These are phyloP conservation scores for Drechslerella stenobrocha DNA, from an alignment of 2,329 filamentous ascomycete genomes.

Conservation along the genomic window DNA sequence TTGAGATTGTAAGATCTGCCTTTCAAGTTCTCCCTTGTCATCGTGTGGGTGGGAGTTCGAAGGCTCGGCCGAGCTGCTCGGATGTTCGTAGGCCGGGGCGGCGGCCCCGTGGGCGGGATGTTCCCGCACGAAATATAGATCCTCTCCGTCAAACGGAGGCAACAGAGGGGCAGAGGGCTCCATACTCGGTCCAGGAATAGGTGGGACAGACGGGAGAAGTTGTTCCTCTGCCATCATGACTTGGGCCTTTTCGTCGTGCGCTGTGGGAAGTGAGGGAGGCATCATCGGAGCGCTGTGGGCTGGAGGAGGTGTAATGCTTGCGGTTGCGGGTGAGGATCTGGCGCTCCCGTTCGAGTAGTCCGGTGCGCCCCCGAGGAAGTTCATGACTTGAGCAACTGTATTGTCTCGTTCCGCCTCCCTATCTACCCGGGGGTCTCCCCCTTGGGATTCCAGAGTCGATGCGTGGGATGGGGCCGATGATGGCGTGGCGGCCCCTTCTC, in stretches of 20 bases:
- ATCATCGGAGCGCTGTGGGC: conserved; percentile 45
- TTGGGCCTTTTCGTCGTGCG: conserved; percentile 50
- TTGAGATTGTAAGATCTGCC: conserved; percentile 66
- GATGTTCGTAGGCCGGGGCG: conserved; percentile 36
- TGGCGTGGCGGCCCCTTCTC: conserved; percentile 55
- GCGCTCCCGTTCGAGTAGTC: conserved; percentile 62
- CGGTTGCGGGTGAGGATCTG: conserved; percentile 56
- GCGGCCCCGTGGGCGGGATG: conserved; percentile 40
- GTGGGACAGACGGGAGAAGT: conserved; percentile 49
- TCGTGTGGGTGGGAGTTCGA: conserved; percentile 59
- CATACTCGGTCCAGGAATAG: conserved; percentile 53
- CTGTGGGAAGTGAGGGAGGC: conserved; percentile 47
- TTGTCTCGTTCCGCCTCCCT: conserved; percentile 78
- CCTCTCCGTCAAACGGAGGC: conserved; percentile 53
- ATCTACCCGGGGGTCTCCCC: conserved; percentile 70
- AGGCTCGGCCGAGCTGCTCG: conserved; percentile 45
- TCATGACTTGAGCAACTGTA: conserved; percentile 62
- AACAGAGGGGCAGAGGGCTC: conserved; percentile 59
- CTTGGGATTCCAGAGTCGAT: conserved; percentile 64
- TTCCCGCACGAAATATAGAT: conserved; percentile 54
- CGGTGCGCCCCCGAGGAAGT: conserved; percentile 58
- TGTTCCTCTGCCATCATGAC: conserved; percentile 49
- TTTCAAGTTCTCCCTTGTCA: conserved; percentile 79
- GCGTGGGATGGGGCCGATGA: conserved; percentile 60
- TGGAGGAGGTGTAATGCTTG: conserved; percentile 53